phyloP scores from a whole-genome alignment of 345 rosid species.

The Sisymbrium altissimum region DNA sequence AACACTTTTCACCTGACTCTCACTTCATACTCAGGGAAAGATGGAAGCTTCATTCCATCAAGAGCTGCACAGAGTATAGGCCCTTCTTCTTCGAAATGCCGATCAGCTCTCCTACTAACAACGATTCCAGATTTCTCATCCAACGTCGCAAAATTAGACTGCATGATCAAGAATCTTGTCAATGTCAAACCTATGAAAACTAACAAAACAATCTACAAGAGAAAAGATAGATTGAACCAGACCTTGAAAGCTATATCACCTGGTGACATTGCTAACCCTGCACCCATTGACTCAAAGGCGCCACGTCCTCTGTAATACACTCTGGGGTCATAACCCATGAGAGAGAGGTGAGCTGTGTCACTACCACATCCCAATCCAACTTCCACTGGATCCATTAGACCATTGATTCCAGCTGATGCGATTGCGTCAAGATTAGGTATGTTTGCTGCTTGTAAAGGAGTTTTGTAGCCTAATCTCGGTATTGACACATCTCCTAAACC shows the following conservation, averaged over 20 bases:
- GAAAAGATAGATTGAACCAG: background rate
- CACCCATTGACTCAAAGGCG: slow-evolving; percentile 97
- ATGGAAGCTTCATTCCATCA: slow-evolving; percentile 84
- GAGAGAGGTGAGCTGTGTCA: slow-evolving; percentile 95
- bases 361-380: slow-evolving; percentile 97
- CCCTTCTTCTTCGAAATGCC: slow-evolving; percentile 97
- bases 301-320: slow-evolving; percentile 92
- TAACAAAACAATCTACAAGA: background rate
- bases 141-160: slow-evolving; percentile 96
- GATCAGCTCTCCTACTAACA: slow-evolving; percentile 84
- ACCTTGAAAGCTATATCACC: slow-evolving; percentile 86
- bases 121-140: slow-evolving; percentile 87
- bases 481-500: slow-evolving; percentile 88
- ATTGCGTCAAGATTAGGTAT: slow-evolving; percentile 76
- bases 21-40: slow-evolving; percentile 87
- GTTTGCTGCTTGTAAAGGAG: slow-evolving; percentile 78
- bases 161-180: background rate
- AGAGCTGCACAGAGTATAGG: slow-evolving; percentile 90
- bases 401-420: slow-evolving; percentile 87
- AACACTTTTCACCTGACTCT: slow-evolving; percentile 65
- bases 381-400: slow-evolving; percentile 99
- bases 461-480: slow-evolving; percentile 67
- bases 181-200: background rate
- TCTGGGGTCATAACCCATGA: slow-evolving; percentile 85
- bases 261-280: slow-evolving; percentile 93